These are phyloP conservation scores for Penicillium brevicompactum DNA, from an alignment of 2,329 filamentous ascomycete species.

Conservation along the genomic window DNA sequence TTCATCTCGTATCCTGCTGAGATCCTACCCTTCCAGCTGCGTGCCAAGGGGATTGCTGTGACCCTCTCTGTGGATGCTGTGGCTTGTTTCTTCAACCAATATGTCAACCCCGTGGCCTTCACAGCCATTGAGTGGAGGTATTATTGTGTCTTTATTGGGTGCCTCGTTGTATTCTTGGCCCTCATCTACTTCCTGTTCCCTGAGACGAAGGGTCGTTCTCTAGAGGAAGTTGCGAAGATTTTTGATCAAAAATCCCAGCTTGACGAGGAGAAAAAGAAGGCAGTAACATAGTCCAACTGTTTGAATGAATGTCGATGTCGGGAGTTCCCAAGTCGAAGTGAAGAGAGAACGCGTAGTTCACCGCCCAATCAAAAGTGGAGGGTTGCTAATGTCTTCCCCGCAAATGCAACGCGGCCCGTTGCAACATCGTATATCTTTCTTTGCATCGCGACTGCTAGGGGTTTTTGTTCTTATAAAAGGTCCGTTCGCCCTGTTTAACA, in stretches of 20 bases:
- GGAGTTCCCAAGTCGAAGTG: too few relatives aligned
- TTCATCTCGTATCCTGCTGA: constrained; percentile 33
- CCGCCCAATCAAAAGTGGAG: neutral
- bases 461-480: neutral
- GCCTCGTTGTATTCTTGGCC: constrained; percentile 33
- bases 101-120: constrained; percentile 47
- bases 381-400: neutral
- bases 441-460: neutral
- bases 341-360: neutral
- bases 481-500: neutral
- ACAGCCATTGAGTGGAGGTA: constrained; percentile 44
- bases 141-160: constrained; percentile 44
- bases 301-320: too few relatives aligned
- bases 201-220: constrained; percentile 26
- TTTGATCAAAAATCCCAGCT: constrained; percentile 12
- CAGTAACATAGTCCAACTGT: neutral
- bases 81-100: constrained; percentile 43
- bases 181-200: constrained; percentile 45
- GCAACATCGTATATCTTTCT: constrained; percentile 4
- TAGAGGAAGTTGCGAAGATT: constrained; percentile 26
- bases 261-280: neutral
- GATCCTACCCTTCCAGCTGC: constrained; percentile 40
- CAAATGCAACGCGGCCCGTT: neutral
- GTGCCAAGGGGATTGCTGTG: constrained; percentile 37
- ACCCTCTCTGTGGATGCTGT: constrained; percentile 29